Evolutionary conservation across 305 asterid species (phyloP), one percentile per base, ranked within the genome.

Genomic region (Lippia alba): DNA sequence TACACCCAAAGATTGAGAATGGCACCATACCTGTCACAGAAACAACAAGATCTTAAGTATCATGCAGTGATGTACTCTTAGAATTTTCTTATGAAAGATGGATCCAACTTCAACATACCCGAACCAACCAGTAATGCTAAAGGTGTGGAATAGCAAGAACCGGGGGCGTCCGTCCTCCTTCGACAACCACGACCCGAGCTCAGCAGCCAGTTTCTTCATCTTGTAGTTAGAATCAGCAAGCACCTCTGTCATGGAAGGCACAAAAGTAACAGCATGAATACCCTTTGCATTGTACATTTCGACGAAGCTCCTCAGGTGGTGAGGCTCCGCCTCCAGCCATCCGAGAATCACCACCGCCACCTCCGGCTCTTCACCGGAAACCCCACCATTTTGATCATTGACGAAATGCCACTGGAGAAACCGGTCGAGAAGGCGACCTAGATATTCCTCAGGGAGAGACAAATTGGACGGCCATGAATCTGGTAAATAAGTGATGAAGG

Each of bases 91-190:
- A 24, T 24, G 30, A 24, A 24, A 24, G 30, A 24, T 24, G 30
- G 30, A 24, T 24, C 30, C 30, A 24, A 24, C 30, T 24, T 74
- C 83, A 74, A 87, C 97, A 80, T 84, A 89, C 96, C 89, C 88
- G 50, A 92, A 91, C 98, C 98, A 92, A 67, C 98, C 98, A n/a
- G 98, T 90, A 55, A 87, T 90, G 79, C 98, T 92, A 61, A 92
- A 92, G 57, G 96, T 88, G 58, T 90, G 98, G 74, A 90, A 88
- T 72, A 87, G 32, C 91, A 92, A 82, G 73, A 76, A 70, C 60
- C 96, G 78, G 9, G 2, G 3, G 30, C 30, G 3, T 1, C 9
- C 41, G 0, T 75, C 81, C 61, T 73, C 70, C 12, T 80, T 77
- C 33, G 89, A 82, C 75, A 92, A 55, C 98, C 96, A 90, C 8